A percentile compares a stretch with the other conserved stretches of the same genome.
These are phyloP conservation scores for Saksenaea oblongispora DNA, from an alignment of 371 early-diverging fungal genomes.

Conservation along the genomic window DNA sequence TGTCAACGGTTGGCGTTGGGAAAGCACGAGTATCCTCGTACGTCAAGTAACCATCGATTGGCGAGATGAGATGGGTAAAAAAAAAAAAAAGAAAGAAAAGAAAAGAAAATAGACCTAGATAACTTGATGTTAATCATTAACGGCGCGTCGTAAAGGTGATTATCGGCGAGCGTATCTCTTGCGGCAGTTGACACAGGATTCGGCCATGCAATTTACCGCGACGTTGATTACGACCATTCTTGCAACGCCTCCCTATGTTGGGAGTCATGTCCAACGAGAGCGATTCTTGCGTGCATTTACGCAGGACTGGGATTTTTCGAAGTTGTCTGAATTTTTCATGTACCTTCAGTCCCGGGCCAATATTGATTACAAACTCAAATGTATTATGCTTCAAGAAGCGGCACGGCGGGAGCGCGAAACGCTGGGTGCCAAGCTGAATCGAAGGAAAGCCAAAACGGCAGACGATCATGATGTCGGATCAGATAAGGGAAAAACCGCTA, in stretches of 20 bases:
- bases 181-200: constrained; percentile 55
- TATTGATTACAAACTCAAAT: constrained; percentile 72
- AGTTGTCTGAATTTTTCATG: constrained; percentile 77
- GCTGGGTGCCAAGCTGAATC: constrained; percentile 34
- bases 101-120: neutral
- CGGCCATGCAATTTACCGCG: constrained; percentile 62
- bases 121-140: neutral
- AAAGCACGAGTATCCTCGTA: constrained; percentile 64
- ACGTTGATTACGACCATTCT: constrained; percentile 49
- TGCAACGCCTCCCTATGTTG: constrained; percentile 38
- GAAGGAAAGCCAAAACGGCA: constrained; percentile 11
- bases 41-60: constrained; percentile 72
- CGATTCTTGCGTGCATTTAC: constrained; percentile 69
- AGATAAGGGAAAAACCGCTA: constrained; percentile 5
- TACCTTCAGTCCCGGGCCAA: constrained; percentile 67
- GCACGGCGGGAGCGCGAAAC: constrained; percentile 56
- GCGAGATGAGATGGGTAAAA: constrained; percentile 42
- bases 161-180: constrained; percentile 54
- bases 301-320: constrained; percentile 77
- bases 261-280: constrained; percentile 48
- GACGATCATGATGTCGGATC: constrained; percentile 2
- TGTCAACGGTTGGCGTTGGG: constrained; percentile 69
- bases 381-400: constrained; percentile 72
- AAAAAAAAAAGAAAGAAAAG: neutral
- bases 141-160: constrained; percentile 34